Conservation (phyloP, 768 basidiomycete genomes). For the Lactarius tabidus region DNA sequence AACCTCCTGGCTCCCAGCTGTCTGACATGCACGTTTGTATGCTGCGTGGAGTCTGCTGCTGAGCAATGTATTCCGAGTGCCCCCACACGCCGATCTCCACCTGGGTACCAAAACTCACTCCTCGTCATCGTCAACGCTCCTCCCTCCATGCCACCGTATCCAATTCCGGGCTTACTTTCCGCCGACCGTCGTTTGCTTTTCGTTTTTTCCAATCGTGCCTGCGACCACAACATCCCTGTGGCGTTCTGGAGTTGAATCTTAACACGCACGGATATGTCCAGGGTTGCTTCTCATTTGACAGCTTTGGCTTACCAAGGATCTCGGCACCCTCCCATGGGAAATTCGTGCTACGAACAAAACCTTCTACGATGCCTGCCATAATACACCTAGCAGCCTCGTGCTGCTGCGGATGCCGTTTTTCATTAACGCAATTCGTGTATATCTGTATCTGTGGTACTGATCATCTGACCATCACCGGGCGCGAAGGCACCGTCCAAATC, state of each 20-base stretch:
- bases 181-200: background rate
- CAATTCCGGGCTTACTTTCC: background rate
- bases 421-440: slow-evolving; percentile 1
- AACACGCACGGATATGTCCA: background rate
- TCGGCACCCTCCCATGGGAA: slow-evolving; percentile 2
- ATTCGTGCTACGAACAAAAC: slow-evolving; percentile 3
- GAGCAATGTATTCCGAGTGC: background rate
- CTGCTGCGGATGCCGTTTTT: background rate
- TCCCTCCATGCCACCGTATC: background rate
- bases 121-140: background rate
- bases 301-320: slow-evolving; percentile 1
- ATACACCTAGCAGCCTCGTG: slow-evolving; percentile 10
- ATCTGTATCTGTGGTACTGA: slow-evolving; percentile 1
- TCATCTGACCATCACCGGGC: background rate
- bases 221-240: slow-evolving; percentile 1
- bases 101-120: background rate
- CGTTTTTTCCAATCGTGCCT: background rate
- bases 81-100: background rate
- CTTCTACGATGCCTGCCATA: slow-evolving; percentile 4
- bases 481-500: slow-evolving; percentile 8
- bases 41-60: background rate
- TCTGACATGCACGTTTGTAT: background rate
- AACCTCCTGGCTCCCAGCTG: background rate
- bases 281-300: slow-evolving; percentile 5
- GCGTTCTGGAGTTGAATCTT: slow-evolving; percentile 7